Evolutionary conservation across 371 early-diverging fungal species (phyloP).

Genomic region (Mucor sp.): DNA sequence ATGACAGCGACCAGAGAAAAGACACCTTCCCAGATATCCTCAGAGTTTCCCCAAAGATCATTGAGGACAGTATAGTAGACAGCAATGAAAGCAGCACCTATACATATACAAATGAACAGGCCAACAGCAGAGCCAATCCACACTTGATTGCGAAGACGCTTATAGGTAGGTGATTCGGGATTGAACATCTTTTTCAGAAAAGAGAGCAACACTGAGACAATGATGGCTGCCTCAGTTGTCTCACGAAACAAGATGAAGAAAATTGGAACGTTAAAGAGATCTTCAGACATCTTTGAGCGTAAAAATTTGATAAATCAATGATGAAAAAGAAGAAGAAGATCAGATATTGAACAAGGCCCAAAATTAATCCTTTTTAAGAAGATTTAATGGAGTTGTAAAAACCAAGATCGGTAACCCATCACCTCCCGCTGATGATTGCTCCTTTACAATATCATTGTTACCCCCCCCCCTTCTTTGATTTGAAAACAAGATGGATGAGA

Average conservation of each 20-base stretch:
- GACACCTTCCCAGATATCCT: slow-evolving; percentile 79
- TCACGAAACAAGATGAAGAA: slow-evolving; percentile 88
- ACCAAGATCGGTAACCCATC: not conserved
- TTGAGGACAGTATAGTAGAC: slow-evolving; percentile 58
- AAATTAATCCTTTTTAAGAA: slow-evolving; percentile 13
- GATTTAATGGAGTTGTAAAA: slow-evolving; percentile 12
- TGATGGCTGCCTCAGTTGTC: slow-evolving; percentile 73
- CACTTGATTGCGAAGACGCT: slow-evolving; percentile 62
- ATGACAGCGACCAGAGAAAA: slow-evolving; percentile 68
- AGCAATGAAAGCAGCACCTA: slow-evolving; percentile 74
- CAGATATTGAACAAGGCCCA: not conserved
- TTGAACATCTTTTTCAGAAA: slow-evolving; percentile 66
- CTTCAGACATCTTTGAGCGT: slow-evolving; percentile 29
- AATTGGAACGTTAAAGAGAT: slow-evolving; percentile 75
- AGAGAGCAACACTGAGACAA: slow-evolving; percentile 78
- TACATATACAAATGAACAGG: slow-evolving; percentile 56
- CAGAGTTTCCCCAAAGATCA: slow-evolving; percentile 55
- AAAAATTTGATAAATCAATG: not conserved
- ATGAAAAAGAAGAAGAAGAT: slow-evolving; percentile 4
- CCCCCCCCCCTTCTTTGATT: not conserved
- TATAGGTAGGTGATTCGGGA: slow-evolving; percentile 43
- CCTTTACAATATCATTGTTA: not conserved
- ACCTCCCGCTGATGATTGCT: not conserved
- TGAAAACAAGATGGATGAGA: no score
- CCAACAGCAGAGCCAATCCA: slow-evolving; percentile 66